A percentile compares a stretch with the other conserved stretches of the same genome.
Conservation (phyloP, 225 moss, liverwort and hornwort species). For the Marchantia polymorpha region DNA sequence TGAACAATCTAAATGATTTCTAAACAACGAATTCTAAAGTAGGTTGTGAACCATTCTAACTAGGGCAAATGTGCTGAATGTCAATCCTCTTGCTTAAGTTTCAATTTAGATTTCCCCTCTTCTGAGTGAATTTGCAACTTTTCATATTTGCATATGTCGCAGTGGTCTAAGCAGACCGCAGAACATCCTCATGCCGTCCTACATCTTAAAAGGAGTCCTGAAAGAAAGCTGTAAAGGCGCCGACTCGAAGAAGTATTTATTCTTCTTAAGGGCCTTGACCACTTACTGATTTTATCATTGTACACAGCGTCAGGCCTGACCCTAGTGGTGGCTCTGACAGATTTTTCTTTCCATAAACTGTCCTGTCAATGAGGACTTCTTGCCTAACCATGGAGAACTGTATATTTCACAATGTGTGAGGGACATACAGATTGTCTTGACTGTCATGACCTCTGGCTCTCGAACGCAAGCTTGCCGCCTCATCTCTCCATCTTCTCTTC, state of each 20-base stretch:
- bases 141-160: not conserved
- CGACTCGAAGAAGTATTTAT: slow-evolving; percentile 1
- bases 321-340: slow-evolving; percentile 5
- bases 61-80: not conserved
- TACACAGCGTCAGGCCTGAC: slow-evolving; percentile 11
- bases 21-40: not conserved
- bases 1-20: not conserved
- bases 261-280: slow-evolving; percentile 14
- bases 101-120: not conserved
- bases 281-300: not conserved
- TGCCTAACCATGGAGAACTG: slow-evolving; percentile 14
- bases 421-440: slow-evolving; percentile 13
- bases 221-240: slow-evolving; percentile 3
- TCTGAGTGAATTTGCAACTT: slow-evolving; percentile 2
- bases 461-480: slow-evolving; percentile 12
- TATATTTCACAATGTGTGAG: slow-evolving; percentile 20
- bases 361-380: slow-evolving; percentile 19
- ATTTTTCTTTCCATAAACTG: slow-evolving; percentile 9
- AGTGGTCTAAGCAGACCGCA: not conserved
- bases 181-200: slow-evolving; percentile 6
- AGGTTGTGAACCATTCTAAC: not conserved
- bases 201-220: slow-evolving; percentile 14
- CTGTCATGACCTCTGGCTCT: not conserved
- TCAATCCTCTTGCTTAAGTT: not conserved
- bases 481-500: not conserved